phyloP scores from a whole-genome alignment of 345 rosid genomes.

The Populus alba region DNA sequence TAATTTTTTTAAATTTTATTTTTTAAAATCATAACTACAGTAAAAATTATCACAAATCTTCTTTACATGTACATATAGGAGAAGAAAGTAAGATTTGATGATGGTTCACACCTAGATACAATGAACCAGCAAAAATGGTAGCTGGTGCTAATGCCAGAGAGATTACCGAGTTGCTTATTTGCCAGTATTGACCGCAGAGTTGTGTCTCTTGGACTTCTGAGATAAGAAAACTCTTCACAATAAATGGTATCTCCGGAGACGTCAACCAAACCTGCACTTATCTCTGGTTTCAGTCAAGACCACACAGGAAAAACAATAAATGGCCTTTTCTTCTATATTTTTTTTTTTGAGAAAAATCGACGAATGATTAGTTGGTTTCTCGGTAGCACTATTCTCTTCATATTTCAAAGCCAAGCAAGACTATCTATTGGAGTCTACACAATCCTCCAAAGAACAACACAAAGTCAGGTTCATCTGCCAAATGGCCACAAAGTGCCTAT shows the following conservation, averaged over 20 bases:
- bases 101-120: too few relatives aligned
- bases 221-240: not conserved
- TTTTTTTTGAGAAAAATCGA: not conserved
- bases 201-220: not conserved
- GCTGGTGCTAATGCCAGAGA: slow-evolving; percentile 4
- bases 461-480: too few relatives aligned
- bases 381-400: not conserved
- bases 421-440: too few relatives aligned
- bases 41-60: too few relatives aligned
- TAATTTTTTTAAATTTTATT: too few relatives aligned
- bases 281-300: slow-evolving; percentile 11
- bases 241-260: slow-evolving; percentile 2
- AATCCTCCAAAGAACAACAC: too few relatives aligned
- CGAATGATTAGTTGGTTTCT: not conserved
- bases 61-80: too few relatives aligned
- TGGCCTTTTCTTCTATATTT: not conserved
- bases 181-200: slow-evolving; percentile 25
- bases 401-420: not conserved
- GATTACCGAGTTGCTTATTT: slow-evolving; percentile 12
- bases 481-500: too few relatives aligned
- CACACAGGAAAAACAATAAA: not conserved
- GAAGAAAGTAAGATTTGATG: too few relatives aligned
- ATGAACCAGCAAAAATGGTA: not conserved
- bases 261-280: slow-evolving; percentile 11
- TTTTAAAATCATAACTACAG: too few relatives aligned